A percentile compares a stretch with the other conserved stretches of the same genome.
Conservation (phyloP, 2,329 filamentous ascomycete species). For the Cercospora zeae-maydis region DNA sequence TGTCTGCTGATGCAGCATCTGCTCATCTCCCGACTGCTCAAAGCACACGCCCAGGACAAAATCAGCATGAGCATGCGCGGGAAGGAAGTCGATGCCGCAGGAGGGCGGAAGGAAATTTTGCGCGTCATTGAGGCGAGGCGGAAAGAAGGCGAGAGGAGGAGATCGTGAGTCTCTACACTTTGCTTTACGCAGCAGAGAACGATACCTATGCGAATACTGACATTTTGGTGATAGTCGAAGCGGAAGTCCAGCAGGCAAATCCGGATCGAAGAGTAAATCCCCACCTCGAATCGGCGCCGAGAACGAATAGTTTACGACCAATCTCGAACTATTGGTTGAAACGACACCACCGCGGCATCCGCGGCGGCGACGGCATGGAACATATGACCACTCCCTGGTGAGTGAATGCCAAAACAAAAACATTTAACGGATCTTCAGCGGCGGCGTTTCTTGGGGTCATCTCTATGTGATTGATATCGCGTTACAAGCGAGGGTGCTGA, state of each 20-base stretch:
- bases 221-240: conserved; percentile 18
- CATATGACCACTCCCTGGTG: too few species aligned
- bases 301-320: conserved; percentile 17
- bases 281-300: conserved; percentile 31
- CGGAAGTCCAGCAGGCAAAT: conserved; percentile 21
- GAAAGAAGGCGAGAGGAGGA: conserved; percentile 79
- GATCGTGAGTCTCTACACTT: conserved; percentile 61
- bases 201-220: background rate
- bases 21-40: conserved; percentile 77
- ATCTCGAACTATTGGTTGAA: background rate
- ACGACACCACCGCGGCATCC: background rate
- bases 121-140: conserved; percentile 81
- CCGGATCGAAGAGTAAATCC: conserved; percentile 22
- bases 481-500: too few species aligned
- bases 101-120: conserved; percentile 85
- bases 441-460: too few species aligned
- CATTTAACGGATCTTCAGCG: too few species aligned
- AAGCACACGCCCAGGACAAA: conserved; percentile 75
- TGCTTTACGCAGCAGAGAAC: background rate
- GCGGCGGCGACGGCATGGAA: too few species aligned
- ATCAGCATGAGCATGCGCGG: conserved; percentile 91
- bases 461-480: too few species aligned
- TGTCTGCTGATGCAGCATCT: conserved; percentile 93
- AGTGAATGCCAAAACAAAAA: too few species aligned
- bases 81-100: conserved; percentile 74